Conservation (phyloP, 2,329 filamentous ascomycete genomes). For the Teratosphaeria gauchensis region DNA sequence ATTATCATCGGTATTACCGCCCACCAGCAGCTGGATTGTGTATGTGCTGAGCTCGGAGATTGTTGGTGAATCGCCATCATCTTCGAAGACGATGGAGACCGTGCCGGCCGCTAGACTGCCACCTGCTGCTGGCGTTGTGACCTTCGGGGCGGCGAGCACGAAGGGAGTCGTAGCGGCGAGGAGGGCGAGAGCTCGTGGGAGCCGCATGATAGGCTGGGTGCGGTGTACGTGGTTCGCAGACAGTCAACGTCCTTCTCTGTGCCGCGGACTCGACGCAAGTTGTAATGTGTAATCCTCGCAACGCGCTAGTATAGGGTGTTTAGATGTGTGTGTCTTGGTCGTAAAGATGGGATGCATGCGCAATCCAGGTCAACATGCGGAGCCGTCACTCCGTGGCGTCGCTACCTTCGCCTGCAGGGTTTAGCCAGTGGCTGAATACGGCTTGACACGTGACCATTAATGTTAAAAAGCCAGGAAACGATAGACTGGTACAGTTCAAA, state of each 20-base stretch:
- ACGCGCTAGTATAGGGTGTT: too few species aligned
- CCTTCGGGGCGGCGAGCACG: slow-evolving; percentile 43
- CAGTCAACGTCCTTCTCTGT: not conserved
- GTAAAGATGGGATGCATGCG: not conserved
- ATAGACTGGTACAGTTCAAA: not conserved
- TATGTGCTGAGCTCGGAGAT: slow-evolving; percentile 45
- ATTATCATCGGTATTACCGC: slow-evolving; percentile 43
- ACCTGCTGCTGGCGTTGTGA: slow-evolving; percentile 45
- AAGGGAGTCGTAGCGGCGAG: slow-evolving; percentile 29
- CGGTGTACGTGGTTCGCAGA: not conserved
- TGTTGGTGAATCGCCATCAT: slow-evolving; percentile 42
- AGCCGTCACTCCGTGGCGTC: not conserved
- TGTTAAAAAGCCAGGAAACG: not conserved
- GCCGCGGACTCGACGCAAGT: not conserved
- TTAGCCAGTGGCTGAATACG: not conserved
- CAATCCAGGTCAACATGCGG: not conserved
- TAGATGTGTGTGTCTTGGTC: not conserved
- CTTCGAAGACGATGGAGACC: slow-evolving; percentile 48
- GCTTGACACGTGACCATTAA: not conserved
- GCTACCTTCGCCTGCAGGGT: not conserved
- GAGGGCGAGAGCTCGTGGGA: slow-evolving; percentile 20
- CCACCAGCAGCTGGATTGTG: slow-evolving; percentile 50
- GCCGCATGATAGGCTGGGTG: slow-evolving; percentile 11
- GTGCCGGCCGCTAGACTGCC: slow-evolving; percentile 40
- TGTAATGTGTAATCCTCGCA: too few species aligned